Percentiles rank a stretch among this genome's conserved stretches.
Conservation (phyloP, 2,329 filamentous ascomycete species). For the Tolypocladium guangdongense region DNA sequence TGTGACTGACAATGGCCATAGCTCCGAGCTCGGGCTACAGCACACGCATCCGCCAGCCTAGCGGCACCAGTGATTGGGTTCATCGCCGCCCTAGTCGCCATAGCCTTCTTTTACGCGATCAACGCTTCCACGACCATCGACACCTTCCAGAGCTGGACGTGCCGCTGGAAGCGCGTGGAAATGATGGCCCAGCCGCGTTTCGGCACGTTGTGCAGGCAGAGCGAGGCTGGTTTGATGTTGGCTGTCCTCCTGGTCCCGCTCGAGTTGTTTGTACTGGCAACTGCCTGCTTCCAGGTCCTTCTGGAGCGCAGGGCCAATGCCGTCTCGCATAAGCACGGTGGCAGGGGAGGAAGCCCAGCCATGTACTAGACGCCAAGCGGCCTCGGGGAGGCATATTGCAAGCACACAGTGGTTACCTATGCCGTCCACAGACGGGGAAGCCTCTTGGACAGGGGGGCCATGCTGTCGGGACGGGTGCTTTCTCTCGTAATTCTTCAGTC, state of each 20-base stretch:
- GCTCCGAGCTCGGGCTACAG: conserved; percentile 9
- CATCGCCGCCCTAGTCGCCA: conserved; percentile 35
- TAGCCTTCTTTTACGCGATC: conserved; percentile 46
- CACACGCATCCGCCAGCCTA: conserved; percentile 12
- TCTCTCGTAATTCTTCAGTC: no score
- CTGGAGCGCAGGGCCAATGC: conserved; percentile 29
- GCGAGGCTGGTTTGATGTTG: conserved; percentile 41
- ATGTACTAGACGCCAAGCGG: conserved; percentile 6
- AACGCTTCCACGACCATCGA: conserved; percentile 40
- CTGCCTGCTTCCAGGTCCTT: conserved; percentile 33
- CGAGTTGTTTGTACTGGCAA: conserved; percentile 36
- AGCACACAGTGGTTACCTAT: not conserved
- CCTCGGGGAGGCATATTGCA: not conserved
- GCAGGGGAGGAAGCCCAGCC: conserved; percentile 22
- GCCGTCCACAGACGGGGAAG: not conserved
- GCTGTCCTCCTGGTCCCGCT: conserved; percentile 46
- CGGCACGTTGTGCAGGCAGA: conserved; percentile 44
- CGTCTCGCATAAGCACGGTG: conserved; percentile 12
- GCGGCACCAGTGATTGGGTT: conserved; percentile 18
- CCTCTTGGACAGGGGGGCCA: not conserved
- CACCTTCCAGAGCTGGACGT: conserved; percentile 51
- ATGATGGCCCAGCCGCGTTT: conserved; percentile 45
- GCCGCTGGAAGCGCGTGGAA: conserved; percentile 44
- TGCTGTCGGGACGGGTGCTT: not conserved
- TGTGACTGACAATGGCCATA: conserved; percentile 1